Base-by-base conservation (phyloP, 345 rosid species). In the Linum lewisii region DNA sequence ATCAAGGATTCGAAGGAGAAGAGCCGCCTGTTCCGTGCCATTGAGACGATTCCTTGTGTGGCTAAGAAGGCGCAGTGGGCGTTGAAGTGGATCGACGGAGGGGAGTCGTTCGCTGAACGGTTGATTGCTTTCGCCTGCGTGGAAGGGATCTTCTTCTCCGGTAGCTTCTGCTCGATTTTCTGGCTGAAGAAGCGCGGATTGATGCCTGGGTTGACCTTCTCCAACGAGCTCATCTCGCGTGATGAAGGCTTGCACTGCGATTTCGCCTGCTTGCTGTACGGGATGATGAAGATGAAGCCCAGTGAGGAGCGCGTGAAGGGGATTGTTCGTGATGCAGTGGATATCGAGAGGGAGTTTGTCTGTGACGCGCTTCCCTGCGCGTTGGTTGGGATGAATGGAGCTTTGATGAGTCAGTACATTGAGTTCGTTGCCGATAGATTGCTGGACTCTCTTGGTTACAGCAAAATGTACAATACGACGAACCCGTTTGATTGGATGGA, bases 401-500 rank as follows among this genome's bases (percentile, higher is more conserved):
- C 66, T 1, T 56, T 87, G 23, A 90, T 85, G 96, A 80, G 89
- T 32, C 95, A 84, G 73, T 94, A 87, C 66, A 90, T 94, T 6
- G 90, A 90, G 72, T 90, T 90, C 44, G 95, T 87, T 0, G 97
- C 97, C 0, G 97, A 90, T 63, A 71, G 95, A 60, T 54, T 90
- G 24, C 37, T 90, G 74, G 83, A 67, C 8, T 87, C 84, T 55
- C 84, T 90, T 18, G 95, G 90, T 37, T 79, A 58, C 66, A 81
- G 81, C n/a, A 90, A 87, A 77, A 55, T 79, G 58, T 90, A 84
- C 66, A 65, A 65, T 49, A 88, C 65, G 62, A 2, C 69, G 0
- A 90, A 90, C 25, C 95, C 97, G 0, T 90, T 90, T 70, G 97
- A 90, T 67, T 90, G 97, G 97, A 85, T 90, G 97, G 97, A 87